Evolutionary conservation across 768 basidiomycete genomes (phyloP).

Genomic region (Rhodotorula diobovata): DNA sequence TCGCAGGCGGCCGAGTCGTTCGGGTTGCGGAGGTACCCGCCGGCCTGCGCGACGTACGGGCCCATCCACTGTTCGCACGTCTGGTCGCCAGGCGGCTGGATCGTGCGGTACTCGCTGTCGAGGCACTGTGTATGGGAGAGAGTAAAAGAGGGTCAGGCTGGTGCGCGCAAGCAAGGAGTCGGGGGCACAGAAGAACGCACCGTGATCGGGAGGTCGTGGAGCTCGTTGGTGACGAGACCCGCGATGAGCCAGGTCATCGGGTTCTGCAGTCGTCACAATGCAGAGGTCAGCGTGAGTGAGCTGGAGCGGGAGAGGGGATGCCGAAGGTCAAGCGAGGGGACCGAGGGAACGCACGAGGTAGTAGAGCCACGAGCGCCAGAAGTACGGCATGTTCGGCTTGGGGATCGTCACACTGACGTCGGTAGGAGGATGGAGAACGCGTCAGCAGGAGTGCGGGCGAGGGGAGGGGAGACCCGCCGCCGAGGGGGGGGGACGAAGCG

Average conservation of each 20-base stretch:
- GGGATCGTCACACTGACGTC: conserved; percentile 60
- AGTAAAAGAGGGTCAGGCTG: too few species aligned
- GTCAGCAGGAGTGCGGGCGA: too few species aligned
- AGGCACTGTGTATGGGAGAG: conserved; percentile 49
- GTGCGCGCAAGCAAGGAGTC: not conserved
- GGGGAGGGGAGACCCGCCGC: too few species aligned
- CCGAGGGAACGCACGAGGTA: conserved; percentile 43
- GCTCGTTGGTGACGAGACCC: conserved; percentile 70
- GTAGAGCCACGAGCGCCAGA: conserved; percentile 78
- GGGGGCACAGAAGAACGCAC: conserved; percentile 45
- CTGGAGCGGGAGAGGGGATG: too few species aligned
- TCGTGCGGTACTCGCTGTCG: conserved; percentile 63
- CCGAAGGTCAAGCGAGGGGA: not conserved
- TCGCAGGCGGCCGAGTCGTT: conserved; percentile 60
- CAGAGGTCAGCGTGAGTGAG: conserved; percentile 48
- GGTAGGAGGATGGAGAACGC: too few species aligned
- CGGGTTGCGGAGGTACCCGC: conserved; percentile 71
- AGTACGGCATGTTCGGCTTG: conserved; percentile 58
- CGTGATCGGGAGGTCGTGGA: conserved; percentile 63
- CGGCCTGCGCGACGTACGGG: conserved; percentile 59
- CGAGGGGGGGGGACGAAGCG: too few species aligned
- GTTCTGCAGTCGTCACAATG: conserved; percentile 26
- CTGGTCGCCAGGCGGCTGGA: conserved; percentile 68
- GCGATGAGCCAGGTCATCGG: conserved; percentile 68
- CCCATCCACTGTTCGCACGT: conserved; percentile 67